These are phyloP conservation scores for Taphrina betulina DNA, from an alignment of 1,139 yeast species.

Conservation along the genomic window DNA sequence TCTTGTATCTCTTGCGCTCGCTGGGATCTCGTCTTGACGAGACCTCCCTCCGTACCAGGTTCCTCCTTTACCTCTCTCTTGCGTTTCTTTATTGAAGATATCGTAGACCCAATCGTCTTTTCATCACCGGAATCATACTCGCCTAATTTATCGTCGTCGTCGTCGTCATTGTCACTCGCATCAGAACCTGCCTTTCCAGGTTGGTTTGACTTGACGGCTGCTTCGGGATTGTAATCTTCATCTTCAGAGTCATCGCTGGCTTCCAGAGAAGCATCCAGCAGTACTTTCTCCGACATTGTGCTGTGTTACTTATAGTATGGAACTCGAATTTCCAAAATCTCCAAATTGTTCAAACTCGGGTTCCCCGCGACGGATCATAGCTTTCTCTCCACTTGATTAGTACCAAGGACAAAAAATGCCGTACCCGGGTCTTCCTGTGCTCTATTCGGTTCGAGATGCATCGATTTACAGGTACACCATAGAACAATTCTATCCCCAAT, in stretches of 20 bases:
- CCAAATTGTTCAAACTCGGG: too few relatives aligned
- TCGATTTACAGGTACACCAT: slow-evolving; percentile 16
- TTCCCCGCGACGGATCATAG: too few relatives aligned
- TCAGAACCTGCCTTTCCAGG: slow-evolving; percentile 8
- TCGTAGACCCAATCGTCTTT: slow-evolving; percentile 2
- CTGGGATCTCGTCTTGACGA: slow-evolving; percentile 61
- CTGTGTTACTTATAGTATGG: too few relatives aligned
- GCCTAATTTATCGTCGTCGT: slow-evolving; percentile 39
- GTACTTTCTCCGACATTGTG: slow-evolving; percentile 3
- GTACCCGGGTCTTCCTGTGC: slow-evolving; percentile 23
- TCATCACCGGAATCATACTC: slow-evolving; percentile 34
- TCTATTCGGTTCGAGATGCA: slow-evolving; percentile 17
- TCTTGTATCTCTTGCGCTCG: slow-evolving; percentile 48
- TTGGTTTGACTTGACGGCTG: neutral
- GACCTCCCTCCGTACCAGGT: slow-evolving; percentile 49
- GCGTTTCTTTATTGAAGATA: slow-evolving; percentile 1
- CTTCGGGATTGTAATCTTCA: slow-evolving; percentile 18
- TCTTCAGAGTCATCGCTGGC: slow-evolving; percentile 32
- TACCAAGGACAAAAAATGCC: too few relatives aligned
- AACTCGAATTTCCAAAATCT: too few relatives aligned
- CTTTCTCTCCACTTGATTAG: too few relatives aligned
- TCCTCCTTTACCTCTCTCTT: slow-evolving; percentile 37
- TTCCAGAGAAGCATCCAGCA: slow-evolving; percentile 1
- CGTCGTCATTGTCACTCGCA: slow-evolving; percentile 39
- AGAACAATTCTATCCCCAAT: slow-evolving; percentile 23